phyloP scores from a whole-genome alignment of 2,329 filamentous ascomycete genomes.

The Cercospora janseana region DNA sequence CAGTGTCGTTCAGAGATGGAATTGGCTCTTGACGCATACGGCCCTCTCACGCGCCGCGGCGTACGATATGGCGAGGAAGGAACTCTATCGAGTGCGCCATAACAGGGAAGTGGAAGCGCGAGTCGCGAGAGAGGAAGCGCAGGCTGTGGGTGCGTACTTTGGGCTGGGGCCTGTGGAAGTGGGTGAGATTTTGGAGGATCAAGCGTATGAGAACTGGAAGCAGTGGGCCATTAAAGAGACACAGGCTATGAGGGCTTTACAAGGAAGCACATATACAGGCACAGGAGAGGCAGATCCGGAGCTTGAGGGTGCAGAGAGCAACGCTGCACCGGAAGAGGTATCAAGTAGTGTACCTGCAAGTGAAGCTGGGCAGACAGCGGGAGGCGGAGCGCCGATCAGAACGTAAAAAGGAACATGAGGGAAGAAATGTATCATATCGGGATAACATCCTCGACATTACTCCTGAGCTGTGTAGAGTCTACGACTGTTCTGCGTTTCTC shows the following conservation, averaged over 20 bases:
- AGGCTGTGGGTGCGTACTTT: conserved; percentile 83
- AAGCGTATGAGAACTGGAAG: conserved; percentile 81
- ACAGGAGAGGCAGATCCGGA: conserved; percentile 35
- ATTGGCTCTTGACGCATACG: conserved; percentile 69
- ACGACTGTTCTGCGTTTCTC: too few relatives aligned
- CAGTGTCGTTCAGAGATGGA: conserved; percentile 91
- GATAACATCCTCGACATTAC: neutral
- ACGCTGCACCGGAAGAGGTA: conserved; percentile 41
- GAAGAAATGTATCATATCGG: conserved; percentile 20
- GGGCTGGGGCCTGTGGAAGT: conserved; percentile 72
- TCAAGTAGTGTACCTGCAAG: conserved; percentile 34
- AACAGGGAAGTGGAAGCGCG: conserved; percentile 77
- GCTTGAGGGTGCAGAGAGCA: conserved; percentile 34
- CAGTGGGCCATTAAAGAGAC: conserved; percentile 64
- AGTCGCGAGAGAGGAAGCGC: conserved; percentile 83
- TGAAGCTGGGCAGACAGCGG: conserved; percentile 38
- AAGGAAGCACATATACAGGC: conserved; percentile 46
- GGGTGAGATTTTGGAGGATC: conserved; percentile 78
- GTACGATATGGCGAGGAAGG: conserved; percentile 82
- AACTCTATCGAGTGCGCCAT: conserved; percentile 85
- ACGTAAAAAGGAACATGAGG: conserved; percentile 25
- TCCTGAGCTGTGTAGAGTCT: too few relatives aligned
- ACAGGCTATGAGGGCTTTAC: conserved; percentile 48
- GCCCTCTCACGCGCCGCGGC: conserved; percentile 55
- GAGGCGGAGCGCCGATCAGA: conserved; percentile 41